phyloP scores from a whole-genome alignment of 257 asterid genomes.

The Nicotiana obtusifolia region DNA sequence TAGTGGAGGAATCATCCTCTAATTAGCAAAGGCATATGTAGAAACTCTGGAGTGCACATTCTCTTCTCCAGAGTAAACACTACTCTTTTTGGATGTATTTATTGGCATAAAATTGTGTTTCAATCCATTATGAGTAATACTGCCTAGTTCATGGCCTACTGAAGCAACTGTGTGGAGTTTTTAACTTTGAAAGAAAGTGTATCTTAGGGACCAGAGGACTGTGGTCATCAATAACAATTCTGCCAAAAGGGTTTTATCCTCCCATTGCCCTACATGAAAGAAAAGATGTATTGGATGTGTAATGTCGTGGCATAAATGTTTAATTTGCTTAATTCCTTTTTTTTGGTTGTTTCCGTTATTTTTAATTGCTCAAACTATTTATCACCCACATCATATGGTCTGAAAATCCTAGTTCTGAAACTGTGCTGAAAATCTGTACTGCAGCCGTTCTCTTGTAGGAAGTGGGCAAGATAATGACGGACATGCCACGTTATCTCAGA shows the following conservation, averaged over 20 bases:
- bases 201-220: neutral
- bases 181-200: neutral
- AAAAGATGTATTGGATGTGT: neutral
- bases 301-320: neutral
- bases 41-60: too few relatives aligned
- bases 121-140: neutral
- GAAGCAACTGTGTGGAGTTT: neutral
- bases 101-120: neutral
- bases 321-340: neutral
- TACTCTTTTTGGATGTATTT: neutral
- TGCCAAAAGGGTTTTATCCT: neutral
- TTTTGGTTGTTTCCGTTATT: neutral
- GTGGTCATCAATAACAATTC: neutral
- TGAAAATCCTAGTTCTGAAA: neutral
- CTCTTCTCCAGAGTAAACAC: too few relatives aligned
- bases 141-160: neutral
- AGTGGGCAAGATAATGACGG: conserved; percentile 54
- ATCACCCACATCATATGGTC: neutral
- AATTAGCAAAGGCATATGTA: too few relatives aligned
- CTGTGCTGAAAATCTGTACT: neutral
- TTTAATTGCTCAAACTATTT: neutral
- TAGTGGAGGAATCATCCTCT: too few relatives aligned
- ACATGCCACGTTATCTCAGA: conserved; percentile 59
- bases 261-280: neutral
- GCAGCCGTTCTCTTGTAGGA: conserved; percentile 24